Evolutionary conservation across 2,329 filamentous ascomycete genomes (phyloP), one percentile per base, ranked within the genome.

Genomic region (Arthrobotrys sinensis): DNA sequence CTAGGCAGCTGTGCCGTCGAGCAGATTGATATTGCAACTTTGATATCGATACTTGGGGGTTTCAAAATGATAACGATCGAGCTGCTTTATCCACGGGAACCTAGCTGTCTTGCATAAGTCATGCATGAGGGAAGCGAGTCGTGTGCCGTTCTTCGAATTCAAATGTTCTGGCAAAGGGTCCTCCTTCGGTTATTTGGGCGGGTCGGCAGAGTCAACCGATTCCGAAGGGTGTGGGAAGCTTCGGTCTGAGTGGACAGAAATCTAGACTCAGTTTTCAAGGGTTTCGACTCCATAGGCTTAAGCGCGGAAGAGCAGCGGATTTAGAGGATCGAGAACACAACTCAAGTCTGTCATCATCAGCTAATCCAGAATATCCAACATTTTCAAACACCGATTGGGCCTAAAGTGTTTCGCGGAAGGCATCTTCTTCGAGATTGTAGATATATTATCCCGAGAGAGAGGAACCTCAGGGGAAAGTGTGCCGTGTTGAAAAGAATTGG

Each of bases 381-480:
- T 43, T 38, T 48, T 63, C 43, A 52, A 70, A 62, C 65, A 62
- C 50, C 53, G 60, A 71, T 70, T 77, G 60, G 67, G 62, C 66
- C 43, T 63, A n/a, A 78, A 72, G 67, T 68, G 75, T 78, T 78
- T 78, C 75, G 75, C 43, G 46, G 34, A 66, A 64, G 14, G 52
- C 12, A 45, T 57, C 46, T 36, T 62, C 60, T 45, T 50, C 19
- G 11, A 50, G 10, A 45, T 53, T 34, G 43, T 38, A 70, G 46
- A 77, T 77, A 62, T 65, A 66, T 70, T 77, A 34, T 71, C 64
- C 55, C 64, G 38, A 64, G 63, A 52, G 63, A 52, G 63, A 62
- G 67, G 48, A 40, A 38, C 34, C 50, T 62, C 38, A 71, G 66
- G 73, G 75, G 67, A 40, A 38, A 43, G 50, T 62, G 62, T 72